Evolutionary conservation across 805 yeast species (phyloP), one percentile per base, ranked within the genome.

Genomic region (Wickerhamiella domercqiae): DNA sequence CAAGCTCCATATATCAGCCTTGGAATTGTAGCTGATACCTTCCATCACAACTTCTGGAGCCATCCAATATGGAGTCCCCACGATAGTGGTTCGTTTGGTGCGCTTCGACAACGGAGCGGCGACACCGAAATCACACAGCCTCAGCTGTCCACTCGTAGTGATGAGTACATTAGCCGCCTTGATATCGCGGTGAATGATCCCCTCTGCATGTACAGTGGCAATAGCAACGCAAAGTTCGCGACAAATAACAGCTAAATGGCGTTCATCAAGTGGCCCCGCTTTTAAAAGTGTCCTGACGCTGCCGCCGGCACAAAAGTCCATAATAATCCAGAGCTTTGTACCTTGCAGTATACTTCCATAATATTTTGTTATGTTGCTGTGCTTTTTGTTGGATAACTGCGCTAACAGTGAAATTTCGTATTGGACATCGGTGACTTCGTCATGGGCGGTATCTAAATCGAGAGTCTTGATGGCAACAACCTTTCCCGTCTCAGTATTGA

Each of bases 251-350:
- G 86, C 78, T 26, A 80, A 73, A 53, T 79, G 77, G 50, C 67
- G 67, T 52, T 90, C 99, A 43, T 84, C 95, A 29, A 93, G 67
- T 26, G 71, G 72, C 0, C 98, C 98, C 0, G 96, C 84, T 50
- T 76, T 72, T 40, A 87, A 52, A 33, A 90, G 62, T 2, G 95
- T 81, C 44, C 98, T 67, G 39, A 82, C 71, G 1, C 94, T 79
- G 0, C 99, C 99, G 13, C 98, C 99, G 1, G 94, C 90, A 58
- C 97, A 87, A 52, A 80, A 73, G 53, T 90, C 99, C 96, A 90
- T 90, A 41, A 90, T 75, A 55, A 90, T 86, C 97, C 98, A 90
- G 26, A 90, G 64, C 50, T 80, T 77, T n/a, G 94, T 78, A 34
- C 87, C 96, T 44, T 75, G 73, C 21, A 93, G 59, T 46, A 78